Evolutionary conservation across 2,329 filamentous ascomycete genomes (phyloP).

Genomic region (Stenocarpella maydis): DNA sequence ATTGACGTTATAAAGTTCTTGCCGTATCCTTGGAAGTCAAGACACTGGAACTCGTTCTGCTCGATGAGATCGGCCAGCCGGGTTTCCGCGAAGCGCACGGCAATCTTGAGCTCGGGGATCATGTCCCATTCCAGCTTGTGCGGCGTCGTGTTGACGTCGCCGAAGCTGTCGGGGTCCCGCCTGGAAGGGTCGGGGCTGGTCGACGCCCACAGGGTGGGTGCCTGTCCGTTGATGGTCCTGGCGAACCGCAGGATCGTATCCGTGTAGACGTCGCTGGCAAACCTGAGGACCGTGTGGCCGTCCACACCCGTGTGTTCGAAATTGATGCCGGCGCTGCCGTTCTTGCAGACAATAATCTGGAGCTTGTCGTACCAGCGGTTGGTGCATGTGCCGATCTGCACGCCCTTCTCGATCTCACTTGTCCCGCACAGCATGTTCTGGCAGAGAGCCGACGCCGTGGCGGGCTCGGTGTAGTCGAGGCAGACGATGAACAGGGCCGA

Average conservation of each 20-base stretch:
- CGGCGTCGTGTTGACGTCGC: slow-evolving; percentile 90
- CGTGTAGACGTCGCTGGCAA: slow-evolving; percentile 95
- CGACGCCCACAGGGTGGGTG: slow-evolving; percentile 90
- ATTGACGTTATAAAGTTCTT: slow-evolving; percentile 98
- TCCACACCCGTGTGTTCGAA: slow-evolving; percentile 99
- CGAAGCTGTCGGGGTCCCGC: slow-evolving; percentile 88
- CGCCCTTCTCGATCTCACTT: slow-evolving; percentile 87
- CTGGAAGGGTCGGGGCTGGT: slow-evolving; percentile 92
- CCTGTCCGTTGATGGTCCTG: slow-evolving; percentile 91
- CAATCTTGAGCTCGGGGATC: slow-evolving; percentile 88
- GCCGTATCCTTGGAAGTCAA: slow-evolving; percentile 89
- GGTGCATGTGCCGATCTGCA: slow-evolving; percentile 96
- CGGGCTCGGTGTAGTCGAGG: slow-evolving; percentile 89
- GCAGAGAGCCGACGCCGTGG: slow-evolving; percentile 83
- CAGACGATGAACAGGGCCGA: slow-evolving; percentile 92
- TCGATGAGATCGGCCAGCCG: slow-evolving; percentile 92
- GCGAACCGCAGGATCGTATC: slow-evolving; percentile 97
- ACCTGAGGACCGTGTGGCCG: slow-evolving; percentile 94
- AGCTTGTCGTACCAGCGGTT: slow-evolving; percentile 99
- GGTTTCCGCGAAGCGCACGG: slow-evolving; percentile 94
- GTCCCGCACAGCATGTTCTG: slow-evolving; percentile 99
- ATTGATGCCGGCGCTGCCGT: slow-evolving; percentile 97
- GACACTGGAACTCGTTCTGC: slow-evolving; percentile 93
- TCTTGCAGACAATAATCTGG: slow-evolving; percentile 99
- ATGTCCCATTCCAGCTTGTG: slow-evolving; percentile 99